Evolutionary conservation across 1,284 basidiomycete genomes (phyloP).

Genomic region (Bjerkandera adusta): DNA sequence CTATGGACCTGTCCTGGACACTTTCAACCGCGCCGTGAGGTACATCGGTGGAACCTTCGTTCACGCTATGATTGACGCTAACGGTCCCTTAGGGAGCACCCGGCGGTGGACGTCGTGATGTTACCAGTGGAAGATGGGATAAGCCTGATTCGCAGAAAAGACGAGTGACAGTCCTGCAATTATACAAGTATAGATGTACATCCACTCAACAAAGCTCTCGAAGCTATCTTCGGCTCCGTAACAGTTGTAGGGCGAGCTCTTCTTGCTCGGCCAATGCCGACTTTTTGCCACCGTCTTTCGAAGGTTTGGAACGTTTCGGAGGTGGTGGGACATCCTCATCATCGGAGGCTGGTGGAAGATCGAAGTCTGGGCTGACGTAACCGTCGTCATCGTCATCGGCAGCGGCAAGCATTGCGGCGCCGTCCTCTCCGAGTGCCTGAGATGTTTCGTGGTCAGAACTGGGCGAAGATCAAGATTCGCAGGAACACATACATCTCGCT

Average conservation of each 20-base stretch:
- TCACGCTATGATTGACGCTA: neutral
- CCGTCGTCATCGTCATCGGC: conserved; percentile 53
- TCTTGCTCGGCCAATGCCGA: conserved; percentile 26
- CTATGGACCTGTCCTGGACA: neutral
- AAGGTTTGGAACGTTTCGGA: conserved; percentile 18
- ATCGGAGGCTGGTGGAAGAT: conserved; percentile 48
- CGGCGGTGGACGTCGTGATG: conserved; percentile 17
- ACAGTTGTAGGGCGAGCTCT: conserved; percentile 27
- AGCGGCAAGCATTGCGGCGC: conserved; percentile 29
- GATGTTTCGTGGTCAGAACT: too few relatives aligned
- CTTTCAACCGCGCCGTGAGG: conserved; percentile 14
- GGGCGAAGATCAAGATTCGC: neutral
- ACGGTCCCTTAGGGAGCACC: conserved; percentile 11
- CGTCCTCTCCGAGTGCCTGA: conserved; percentile 23
- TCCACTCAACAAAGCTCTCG: neutral
- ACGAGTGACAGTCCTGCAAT: conserved; percentile 7
- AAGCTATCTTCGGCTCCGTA: conserved; percentile 23
- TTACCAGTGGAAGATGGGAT: conserved; percentile 19
- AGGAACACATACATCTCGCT: conserved; percentile 58
- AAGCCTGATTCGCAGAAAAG: conserved; percentile 19
- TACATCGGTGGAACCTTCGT: neutral
- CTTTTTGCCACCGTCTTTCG: conserved; percentile 1
- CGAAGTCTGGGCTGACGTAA: conserved; percentile 74
- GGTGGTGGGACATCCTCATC: conserved; percentile 45
- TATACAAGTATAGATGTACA: neutral